Evolutionary conservation across 2,329 filamentous ascomycete species (phyloP).

Genomic region (Cercospora zeina): DNA sequence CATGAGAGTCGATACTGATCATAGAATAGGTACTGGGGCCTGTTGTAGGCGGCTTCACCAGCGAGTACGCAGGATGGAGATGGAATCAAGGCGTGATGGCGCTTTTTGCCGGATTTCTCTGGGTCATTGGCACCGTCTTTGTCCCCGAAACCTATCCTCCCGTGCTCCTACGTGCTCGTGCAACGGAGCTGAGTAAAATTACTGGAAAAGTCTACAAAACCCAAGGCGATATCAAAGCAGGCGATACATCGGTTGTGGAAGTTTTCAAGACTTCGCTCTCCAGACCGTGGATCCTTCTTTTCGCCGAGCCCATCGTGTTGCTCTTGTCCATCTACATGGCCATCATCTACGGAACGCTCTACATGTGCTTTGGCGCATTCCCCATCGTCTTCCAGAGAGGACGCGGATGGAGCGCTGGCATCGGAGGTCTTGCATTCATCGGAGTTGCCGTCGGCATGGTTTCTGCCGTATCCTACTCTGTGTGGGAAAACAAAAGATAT

Average conservation of each 20-base stretch:
- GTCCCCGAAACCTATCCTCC: conserved; percentile 64
- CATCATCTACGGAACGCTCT: conserved; percentile 51
- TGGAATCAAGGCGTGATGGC: conserved; percentile 67
- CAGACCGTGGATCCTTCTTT: conserved; percentile 66
- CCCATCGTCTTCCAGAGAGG: conserved; percentile 62
- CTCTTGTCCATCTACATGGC: conserved; percentile 51
- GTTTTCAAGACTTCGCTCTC: conserved; percentile 58
- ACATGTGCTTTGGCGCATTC: conserved; percentile 51
- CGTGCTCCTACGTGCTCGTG: conserved; percentile 57
- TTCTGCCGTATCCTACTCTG: conserved; percentile 57
- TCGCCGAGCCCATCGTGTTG: conserved; percentile 52
- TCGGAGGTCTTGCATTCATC: conserved; percentile 66
- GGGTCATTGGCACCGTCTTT: conserved; percentile 54
- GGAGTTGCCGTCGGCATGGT: conserved; percentile 69
- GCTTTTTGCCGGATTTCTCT: conserved; percentile 63
- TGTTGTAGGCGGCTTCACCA: conserved; percentile 66
- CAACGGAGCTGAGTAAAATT: conserved; percentile 50
- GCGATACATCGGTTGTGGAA: conserved; percentile 37
- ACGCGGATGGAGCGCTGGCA: conserved; percentile 60
- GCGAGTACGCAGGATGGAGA: conserved; percentile 63
- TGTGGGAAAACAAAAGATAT: conserved; percentile 57
- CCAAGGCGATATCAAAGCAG: conserved; percentile 46
- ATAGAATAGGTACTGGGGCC: conserved; percentile 51
- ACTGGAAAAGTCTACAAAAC: conserved; percentile 60
- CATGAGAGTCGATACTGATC: not conserved